A percentile compares a stretch with the other conserved stretches of the same genome.
Conservation (phyloP, 331 rosid genomes). For the Malus hybrid region DNA sequence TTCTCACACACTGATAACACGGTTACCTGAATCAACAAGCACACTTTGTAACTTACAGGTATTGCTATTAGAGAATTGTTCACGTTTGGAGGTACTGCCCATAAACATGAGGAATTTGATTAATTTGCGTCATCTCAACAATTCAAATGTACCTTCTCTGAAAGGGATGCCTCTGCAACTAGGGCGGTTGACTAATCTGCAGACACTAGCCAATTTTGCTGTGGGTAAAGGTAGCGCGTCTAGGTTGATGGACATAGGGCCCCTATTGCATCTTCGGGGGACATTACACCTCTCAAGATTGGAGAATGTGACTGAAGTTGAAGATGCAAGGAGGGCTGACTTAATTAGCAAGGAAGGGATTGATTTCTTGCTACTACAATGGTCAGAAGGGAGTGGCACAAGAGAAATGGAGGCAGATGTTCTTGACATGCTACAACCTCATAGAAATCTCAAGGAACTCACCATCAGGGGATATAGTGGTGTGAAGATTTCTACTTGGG, state of each 20-base stretch:
- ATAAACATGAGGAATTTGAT: too few relatives aligned
- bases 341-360: constrained; percentile 9
- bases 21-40: constrained; percentile 20
- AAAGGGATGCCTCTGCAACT: constrained; percentile 1
- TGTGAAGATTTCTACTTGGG: background rate
- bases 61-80: too few relatives aligned
- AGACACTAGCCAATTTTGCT: background rate
- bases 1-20: rapidly evolving
- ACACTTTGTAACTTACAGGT: background rate
- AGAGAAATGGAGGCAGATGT: background rate
- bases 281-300: constrained; percentile 7
- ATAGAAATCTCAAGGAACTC: background rate
- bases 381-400: constrained; percentile 5
- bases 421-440: constrained; percentile 8
- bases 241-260: background rate
- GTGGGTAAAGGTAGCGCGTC: background rate
- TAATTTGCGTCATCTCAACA: constrained; percentile 5
- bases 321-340: constrained; percentile 18
- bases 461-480: background rate
- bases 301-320: background rate
- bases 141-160: background rate
- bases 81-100: too few relatives aligned
- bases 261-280: background rate
- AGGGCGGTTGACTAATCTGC: background rate
- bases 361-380: constrained; percentile 8